Conservation (phyloP, 2,329 filamentous ascomycete genomes). For the Aureobasidium sp. region DNA sequence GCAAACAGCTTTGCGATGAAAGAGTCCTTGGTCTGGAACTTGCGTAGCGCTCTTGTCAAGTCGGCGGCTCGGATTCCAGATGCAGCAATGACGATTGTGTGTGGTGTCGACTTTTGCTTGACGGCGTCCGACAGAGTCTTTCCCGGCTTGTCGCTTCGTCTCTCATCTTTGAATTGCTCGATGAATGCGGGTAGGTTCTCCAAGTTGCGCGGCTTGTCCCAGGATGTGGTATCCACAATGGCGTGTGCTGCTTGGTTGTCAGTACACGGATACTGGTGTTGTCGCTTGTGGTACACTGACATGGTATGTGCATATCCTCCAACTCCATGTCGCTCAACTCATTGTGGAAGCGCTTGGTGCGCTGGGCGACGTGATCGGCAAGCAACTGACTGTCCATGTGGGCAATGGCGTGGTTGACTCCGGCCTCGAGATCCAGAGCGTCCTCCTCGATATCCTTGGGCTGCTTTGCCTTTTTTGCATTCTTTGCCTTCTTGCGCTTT, state of each 20-base stretch:
- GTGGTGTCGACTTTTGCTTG: conserved; percentile 55
- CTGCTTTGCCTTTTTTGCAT: conserved; percentile 48
- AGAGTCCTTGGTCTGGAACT: conserved; percentile 69
- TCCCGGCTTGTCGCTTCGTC: conserved; percentile 5
- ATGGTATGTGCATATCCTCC: conserved; percentile 69
- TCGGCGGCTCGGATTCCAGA: conserved; percentile 83
- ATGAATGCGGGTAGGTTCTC: conserved; percentile 72
- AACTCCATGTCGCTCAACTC: conserved; percentile 78
- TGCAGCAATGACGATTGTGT: conserved; percentile 80
- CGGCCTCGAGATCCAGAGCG: conserved; percentile 35
- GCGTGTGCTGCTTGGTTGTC: background rate
- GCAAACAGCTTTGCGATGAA: conserved; percentile 88
- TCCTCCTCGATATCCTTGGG: conserved; percentile 56
- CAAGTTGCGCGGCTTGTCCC: conserved; percentile 55
- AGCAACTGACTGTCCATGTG: conserved; percentile 76
- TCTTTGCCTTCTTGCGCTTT: conserved; percentile 45
- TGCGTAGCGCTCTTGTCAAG: conserved; percentile 64
- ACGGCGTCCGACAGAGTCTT: conserved; percentile 51
- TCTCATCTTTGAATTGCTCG: conserved; percentile 37
- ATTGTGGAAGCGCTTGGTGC: conserved; percentile 66
- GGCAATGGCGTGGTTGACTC: conserved; percentile 70
- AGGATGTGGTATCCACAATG: conserved; percentile 73
- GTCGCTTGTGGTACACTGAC: conserved; percentile 39
- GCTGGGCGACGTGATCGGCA: conserved; percentile 76
- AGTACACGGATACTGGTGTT: background rate